A percentile compares a stretch with the other conserved stretches of the same genome.
Evolutionary conservation across 345 rosid genomes (phyloP).

Genomic region (Hevea brasiliensis): DNA sequence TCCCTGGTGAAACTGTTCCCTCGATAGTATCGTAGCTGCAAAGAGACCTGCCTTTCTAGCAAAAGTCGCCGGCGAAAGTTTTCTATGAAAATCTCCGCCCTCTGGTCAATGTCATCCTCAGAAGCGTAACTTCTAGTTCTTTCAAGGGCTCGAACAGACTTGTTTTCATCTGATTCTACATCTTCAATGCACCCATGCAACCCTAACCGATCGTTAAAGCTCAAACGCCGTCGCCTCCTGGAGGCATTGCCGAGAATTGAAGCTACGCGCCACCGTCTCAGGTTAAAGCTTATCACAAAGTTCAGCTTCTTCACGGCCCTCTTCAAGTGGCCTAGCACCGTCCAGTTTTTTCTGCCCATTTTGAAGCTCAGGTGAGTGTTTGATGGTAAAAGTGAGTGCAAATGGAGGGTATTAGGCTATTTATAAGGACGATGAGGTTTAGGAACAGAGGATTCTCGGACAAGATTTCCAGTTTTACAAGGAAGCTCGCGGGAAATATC

Average conservation of each 20-base stretch:
- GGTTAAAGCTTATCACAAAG: conserved; percentile 17
- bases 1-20: conserved; percentile 13
- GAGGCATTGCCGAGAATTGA: conserved; percentile 9
- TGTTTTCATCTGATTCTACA: conserved; percentile 3
- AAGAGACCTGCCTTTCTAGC: conserved; percentile 31
- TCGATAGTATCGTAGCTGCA: conserved; percentile 16
- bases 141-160: background rate
- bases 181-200: conserved; percentile 29
- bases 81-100: conserved; percentile 25
- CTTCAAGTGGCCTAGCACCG: conserved; percentile 23
- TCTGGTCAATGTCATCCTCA: conserved; percentile 23
- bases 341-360: conserved; percentile 21
- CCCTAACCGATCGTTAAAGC: conserved; percentile 37
- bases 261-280: conserved; percentile 25
- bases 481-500: conserved; percentile 2
- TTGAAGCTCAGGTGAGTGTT: background rate
- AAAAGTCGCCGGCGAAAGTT: conserved; percentile 26
- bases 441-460: conserved; percentile 1
- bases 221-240: conserved; percentile 5
- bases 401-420: background rate
- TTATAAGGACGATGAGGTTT: background rate
- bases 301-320: conserved; percentile 30
- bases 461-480: background rate
- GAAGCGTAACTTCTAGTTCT: conserved; percentile 17
- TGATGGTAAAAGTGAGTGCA: background rate